Base-by-base conservation (phyloP, 768 basidiomycete species). In the Pleurotus sapidus region DNA sequence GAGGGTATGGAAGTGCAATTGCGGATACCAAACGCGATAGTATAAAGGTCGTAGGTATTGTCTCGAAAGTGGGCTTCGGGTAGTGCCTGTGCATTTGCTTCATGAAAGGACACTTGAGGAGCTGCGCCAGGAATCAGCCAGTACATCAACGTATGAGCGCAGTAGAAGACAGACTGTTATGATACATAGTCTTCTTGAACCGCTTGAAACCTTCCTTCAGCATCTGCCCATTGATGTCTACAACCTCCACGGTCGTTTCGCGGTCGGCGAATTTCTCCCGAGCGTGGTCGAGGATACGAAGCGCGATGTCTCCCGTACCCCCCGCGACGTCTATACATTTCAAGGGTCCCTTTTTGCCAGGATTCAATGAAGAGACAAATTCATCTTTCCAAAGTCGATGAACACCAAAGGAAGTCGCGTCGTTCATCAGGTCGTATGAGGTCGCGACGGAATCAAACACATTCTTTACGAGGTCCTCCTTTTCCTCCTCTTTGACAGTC, bases 361-460 rank as follows among this genome's bases (percentile, higher is more conserved):
- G 95, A 61, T 83, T 81, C 59, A 98, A 72, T 0, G 79, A 73
- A 1, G 84, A 81, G 24, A 98, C 87, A 67, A 92, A 91, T 15
- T 86, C 79, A 70, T 98, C 95, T 73, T 98, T 99, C 97, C 97
- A 99, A 20, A 99, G 76, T 55, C 97, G 83, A 68, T 98, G 97
- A 8, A 98, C 88, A 37, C 97, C 97, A 60, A 98, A 74, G 3
- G 97, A 98, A 71, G 95, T 91, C n/a, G 95, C 93, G 68, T 98
- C 97, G 78, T 99, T 99, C 96, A 99, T 97, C 42, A 98, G 71
- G 72, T 98, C 97, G 74, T 99, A 99, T 46, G 83, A 89, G 37
- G 92, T 89, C 43, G 97, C 95, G 57, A 99, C 97, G 5, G 93
- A 96, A 67, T 92, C 87, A 74, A 99, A 99, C 51, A 99, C 95